phyloP scores from a whole-genome alignment of 768 basidiomycete genomes.

The Lenzites betulinus region DNA sequence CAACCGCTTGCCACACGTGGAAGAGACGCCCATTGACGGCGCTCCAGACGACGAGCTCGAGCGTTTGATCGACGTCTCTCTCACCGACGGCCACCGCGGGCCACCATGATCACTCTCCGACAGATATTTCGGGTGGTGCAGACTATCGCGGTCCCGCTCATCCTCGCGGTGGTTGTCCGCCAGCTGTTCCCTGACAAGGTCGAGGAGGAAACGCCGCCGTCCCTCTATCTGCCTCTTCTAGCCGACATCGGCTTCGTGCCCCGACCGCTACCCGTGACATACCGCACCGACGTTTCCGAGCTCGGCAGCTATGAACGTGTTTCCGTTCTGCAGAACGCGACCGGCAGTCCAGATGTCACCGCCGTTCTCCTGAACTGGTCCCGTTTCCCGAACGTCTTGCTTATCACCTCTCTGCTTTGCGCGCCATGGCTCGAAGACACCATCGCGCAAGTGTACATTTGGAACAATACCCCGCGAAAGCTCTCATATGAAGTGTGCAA shows the following conservation, averaged over 20 bases:
- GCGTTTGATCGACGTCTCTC: neutral
- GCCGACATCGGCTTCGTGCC: slow-evolving; percentile 24
- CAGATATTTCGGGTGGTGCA: slow-evolving; percentile 13
- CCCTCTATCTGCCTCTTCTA: slow-evolving; percentile 21
- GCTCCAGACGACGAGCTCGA: slow-evolving; percentile 2
- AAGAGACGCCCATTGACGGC: neutral
- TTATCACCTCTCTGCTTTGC: slow-evolving; percentile 56
- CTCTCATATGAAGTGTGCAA: slow-evolving; percentile 45
- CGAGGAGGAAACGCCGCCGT: slow-evolving; percentile 11
- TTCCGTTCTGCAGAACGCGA: slow-evolving; percentile 8
- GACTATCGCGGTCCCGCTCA: slow-evolving; percentile 23
- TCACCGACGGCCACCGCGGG: slow-evolving; percentile 1
- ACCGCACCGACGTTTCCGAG: slow-evolving; percentile 8
- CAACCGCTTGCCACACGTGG: slow-evolving; percentile 13
- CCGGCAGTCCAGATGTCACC: slow-evolving; percentile 44
- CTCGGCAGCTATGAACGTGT: slow-evolving; percentile 19
- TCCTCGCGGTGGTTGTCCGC: slow-evolving; percentile 12
- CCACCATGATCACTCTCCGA: slow-evolving; percentile 15
- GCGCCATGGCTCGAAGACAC: slow-evolving; percentile 44
- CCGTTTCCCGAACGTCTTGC: slow-evolving; percentile 59
- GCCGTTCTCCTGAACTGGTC: slow-evolving; percentile 70
- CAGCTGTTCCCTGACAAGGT: slow-evolving; percentile 8
- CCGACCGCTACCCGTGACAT: slow-evolving; percentile 18
- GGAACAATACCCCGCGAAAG: slow-evolving; percentile 59
- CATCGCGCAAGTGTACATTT: slow-evolving; percentile 53